Evolutionary conservation across 768 basidiomycete genomes (phyloP), one percentile per base, ranked within the genome.

Genomic region (Suillus clintonianus): DNA sequence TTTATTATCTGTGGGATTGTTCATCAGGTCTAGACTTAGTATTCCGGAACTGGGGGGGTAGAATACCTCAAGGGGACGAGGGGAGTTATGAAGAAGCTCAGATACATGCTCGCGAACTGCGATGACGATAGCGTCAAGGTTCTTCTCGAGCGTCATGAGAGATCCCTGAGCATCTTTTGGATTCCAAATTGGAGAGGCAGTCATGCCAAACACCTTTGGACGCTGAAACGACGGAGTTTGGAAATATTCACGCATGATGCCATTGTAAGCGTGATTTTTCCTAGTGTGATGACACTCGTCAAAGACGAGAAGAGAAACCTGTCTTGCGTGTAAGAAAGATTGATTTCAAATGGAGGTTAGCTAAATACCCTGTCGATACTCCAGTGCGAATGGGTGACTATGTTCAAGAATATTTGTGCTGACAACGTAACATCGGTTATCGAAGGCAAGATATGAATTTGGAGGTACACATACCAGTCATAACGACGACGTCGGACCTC

Each of bases 131-230:
- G 91, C 83, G 72, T 92, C 83, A 73, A 94, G 68, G 67, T 90
- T 92, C 48, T 79, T 77, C 73, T 95, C 92, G 3, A 94, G 78
- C 0, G 80, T 80, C 24, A 78, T 71, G 22, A 96, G 77, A 3
- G 91, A 90, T 27, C 83, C 83, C 22, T 78, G 74, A 0, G 92
- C 86, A 59, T 92, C 84, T 65, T 85, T 89, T 14, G 86, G 82
- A 65, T 92, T 91, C 89, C 90, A 94, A 30, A 94, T 87, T 0
- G 94, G 94, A 19, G 92, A 94, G 0, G 95, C 95, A 0, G 95
- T 96, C 89, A 97, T 91, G 4, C 95, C 95, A 64, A 96, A 92
- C n/a, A 97, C 81, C 72, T 91, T 94, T 11, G 92, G 91, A n/a
- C 89, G 81, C 22, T 78, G 69, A 1, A 69, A 57, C 32, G 47